Conservation (phyloP, 371 early-diverging fungal genomes). For the Mortierella sp. region DNA sequence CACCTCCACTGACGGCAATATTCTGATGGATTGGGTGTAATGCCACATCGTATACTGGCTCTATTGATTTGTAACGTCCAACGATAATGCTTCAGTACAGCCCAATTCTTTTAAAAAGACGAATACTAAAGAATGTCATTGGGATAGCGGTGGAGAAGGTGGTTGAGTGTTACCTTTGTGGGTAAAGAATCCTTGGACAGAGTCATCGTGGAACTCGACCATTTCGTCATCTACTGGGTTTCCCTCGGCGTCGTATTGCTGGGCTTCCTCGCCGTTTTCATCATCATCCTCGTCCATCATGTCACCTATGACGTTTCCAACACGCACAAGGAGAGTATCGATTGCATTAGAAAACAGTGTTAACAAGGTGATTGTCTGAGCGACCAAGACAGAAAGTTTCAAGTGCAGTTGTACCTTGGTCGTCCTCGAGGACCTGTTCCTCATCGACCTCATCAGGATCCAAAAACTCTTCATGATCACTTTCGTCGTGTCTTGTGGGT, state of each 20-base stretch:
- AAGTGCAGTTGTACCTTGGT: conserved; percentile 31
- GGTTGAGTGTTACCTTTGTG: conserved; percentile 73
- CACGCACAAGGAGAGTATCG: too few species aligned
- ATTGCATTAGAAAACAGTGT: too few species aligned
- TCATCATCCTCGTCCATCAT: conserved; percentile 54
- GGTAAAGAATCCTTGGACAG: conserved; percentile 92
- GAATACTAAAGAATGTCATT: too few species aligned
- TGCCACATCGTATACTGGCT: conserved; percentile 90
- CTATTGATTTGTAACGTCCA: conserved; percentile 58
- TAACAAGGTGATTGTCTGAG: too few species aligned
- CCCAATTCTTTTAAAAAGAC: too few species aligned
- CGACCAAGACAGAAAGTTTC: too few species aligned
- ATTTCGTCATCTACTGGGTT: conserved; percentile 63
- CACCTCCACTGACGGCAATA: conserved; percentile 87
- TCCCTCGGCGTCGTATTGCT: conserved; percentile 54
- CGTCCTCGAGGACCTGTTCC: conserved; percentile 59
- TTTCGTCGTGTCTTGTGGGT: conserved; percentile 43
- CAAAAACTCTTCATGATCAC: conserved; percentile 61
- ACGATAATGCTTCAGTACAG: too few species aligned
- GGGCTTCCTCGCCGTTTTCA: conserved; percentile 38
- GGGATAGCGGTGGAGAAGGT: too few species aligned
- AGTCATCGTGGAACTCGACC: conserved; percentile 85
- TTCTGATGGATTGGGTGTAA: conserved; percentile 80
- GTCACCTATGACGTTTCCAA: too few species aligned
- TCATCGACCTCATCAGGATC: conserved; percentile 60